Evolutionary conservation across 345 rosid genomes (phyloP).

Genomic region (Carallia pectinifolia): DNA sequence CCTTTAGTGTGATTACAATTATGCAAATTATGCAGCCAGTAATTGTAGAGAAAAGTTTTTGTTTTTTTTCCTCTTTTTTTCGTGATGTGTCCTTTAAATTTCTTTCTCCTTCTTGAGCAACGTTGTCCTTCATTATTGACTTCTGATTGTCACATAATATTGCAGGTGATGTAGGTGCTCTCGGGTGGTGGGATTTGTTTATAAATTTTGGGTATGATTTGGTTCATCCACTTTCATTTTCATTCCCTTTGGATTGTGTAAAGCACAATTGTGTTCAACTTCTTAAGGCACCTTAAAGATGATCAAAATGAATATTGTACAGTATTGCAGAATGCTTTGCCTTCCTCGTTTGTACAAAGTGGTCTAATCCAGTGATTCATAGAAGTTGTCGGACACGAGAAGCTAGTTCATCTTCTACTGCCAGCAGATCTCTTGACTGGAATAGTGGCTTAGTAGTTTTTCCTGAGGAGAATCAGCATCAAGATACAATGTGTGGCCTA

Average conservation of each 20-base stretch:
- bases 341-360: slow-evolving; percentile 88
- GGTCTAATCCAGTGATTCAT: slow-evolving; percentile 94
- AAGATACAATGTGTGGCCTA: slow-evolving; percentile 64
- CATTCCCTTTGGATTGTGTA: slow-evolving; percentile 8
- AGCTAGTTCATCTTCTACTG: slow-evolving; percentile 57
- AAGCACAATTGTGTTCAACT: not conserved
- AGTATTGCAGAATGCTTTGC: slow-evolving; percentile 96
- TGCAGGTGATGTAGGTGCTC: slow-evolving; percentile 84
- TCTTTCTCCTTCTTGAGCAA: not conserved
- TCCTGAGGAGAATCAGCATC: slow-evolving; percentile 57
- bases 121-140: not conserved
- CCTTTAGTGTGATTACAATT: too few species aligned
- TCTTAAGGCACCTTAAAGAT: slow-evolving; percentile 20
- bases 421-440: slow-evolving; percentile 82
- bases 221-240: slow-evolving; percentile 9
- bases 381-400: slow-evolving; percentile 50
- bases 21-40: too few species aligned
- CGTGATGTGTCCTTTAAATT: not conserved
- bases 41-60: too few species aligned
- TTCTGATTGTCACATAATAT: slow-evolving; percentile 22
- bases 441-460: slow-evolving; percentile 76
- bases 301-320: slow-evolving; percentile 32
- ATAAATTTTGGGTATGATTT: slow-evolving; percentile 73
- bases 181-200: slow-evolving; percentile 98
- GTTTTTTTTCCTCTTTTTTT: not conserved